These are phyloP conservation scores for Rubia tinctorum DNA, from an alignment of 305 asterid genomes.

Conservation along the genomic window DNA sequence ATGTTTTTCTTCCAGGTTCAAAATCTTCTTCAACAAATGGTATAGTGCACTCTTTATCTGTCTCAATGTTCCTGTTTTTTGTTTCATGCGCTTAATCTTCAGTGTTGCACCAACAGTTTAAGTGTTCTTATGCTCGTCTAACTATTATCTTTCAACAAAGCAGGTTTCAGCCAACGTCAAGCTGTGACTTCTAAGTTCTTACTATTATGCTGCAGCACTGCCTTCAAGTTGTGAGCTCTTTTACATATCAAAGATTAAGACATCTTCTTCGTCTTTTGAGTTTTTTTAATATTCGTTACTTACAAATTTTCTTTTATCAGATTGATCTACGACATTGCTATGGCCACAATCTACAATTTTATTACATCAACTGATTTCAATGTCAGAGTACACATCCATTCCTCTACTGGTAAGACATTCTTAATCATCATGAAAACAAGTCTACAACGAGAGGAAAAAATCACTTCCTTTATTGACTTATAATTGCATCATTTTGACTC, in stretches of 20 bases:
- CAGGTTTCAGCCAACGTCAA: slow-evolving; percentile 89
- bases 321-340: slow-evolving; percentile 90
- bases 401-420: slow-evolving; percentile 67
- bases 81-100: not conserved
- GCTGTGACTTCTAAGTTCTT: too few species aligned
- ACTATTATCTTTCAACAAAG: slow-evolving; percentile 56
- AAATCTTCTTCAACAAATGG: slow-evolving; percentile 96
- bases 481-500: slow-evolving; percentile 40
- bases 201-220: too few species aligned
- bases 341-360: slow-evolving; percentile 85
- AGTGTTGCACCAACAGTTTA: not conserved
- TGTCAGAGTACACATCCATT: slow-evolving; percentile 81
- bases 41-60: slow-evolving; percentile 23
- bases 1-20: slow-evolving; percentile 52
- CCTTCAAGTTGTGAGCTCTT: slow-evolving; percentile 63
- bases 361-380: slow-evolving; percentile 75
- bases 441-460: not conserved
- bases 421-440: not conserved
- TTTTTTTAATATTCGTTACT: not conserved
- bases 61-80: not conserved
- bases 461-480: not conserved
- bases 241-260: not conserved
- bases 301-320: slow-evolving; percentile 26
- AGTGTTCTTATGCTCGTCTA: slow-evolving; percentile 9
- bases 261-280: not conserved